Percentiles rank a stretch among this genome's conserved stretches.
phyloP scores from a whole-genome alignment of 2,329 filamentous ascomycete species.

The Microascus cirrosus region DNA sequence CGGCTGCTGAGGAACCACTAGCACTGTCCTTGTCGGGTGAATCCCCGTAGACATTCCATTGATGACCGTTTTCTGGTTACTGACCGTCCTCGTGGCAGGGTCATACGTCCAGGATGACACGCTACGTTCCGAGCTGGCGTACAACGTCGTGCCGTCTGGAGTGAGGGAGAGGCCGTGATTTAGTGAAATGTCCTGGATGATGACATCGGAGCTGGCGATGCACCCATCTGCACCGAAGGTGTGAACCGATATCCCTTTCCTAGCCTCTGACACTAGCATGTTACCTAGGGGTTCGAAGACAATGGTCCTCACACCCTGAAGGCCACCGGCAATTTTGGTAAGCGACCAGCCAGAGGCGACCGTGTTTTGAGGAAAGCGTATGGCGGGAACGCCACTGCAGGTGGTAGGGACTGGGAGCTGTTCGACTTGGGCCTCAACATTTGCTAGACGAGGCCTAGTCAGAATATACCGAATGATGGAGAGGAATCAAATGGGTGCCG shows the following conservation, averaged over 20 bases:
- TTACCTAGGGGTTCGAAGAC: slow-evolving; percentile 23
- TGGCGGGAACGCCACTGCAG: slow-evolving; percentile 2
- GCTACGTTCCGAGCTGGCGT: slow-evolving; percentile 23
- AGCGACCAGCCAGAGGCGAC: slow-evolving; percentile 1
- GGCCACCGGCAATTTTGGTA: slow-evolving; percentile 1
- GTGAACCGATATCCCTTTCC: slow-evolving; percentile 24
- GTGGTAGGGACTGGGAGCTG: slow-evolving; percentile 1
- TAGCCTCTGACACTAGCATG: slow-evolving; percentile 23
- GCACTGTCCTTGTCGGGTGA: slow-evolving; percentile 24
- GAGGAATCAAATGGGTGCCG: not conserved
- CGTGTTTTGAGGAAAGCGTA: slow-evolving; percentile 3
- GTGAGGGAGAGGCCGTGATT: slow-evolving; percentile 29
- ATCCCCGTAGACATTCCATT: slow-evolving; percentile 24
- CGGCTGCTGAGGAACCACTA: slow-evolving; percentile 21
- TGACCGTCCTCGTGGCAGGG: slow-evolving; percentile 29
- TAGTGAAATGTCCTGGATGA: slow-evolving; percentile 21
- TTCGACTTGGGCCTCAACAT: slow-evolving; percentile 1
- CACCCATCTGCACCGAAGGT: slow-evolving; percentile 26
- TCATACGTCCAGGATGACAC: slow-evolving; percentile 50
- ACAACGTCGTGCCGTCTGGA: slow-evolving; percentile 24
- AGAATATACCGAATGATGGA: not conserved
- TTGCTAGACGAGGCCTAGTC: not conserved
- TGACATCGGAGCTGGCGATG: slow-evolving; percentile 21
- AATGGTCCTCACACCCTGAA: slow-evolving; percentile 9
- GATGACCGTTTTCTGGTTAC: slow-evolving; percentile 26